These are phyloP conservation scores for Penicillium paradoxum DNA, from an alignment of 495 filamentous ascomycete species.

Conservation along the genomic window DNA sequence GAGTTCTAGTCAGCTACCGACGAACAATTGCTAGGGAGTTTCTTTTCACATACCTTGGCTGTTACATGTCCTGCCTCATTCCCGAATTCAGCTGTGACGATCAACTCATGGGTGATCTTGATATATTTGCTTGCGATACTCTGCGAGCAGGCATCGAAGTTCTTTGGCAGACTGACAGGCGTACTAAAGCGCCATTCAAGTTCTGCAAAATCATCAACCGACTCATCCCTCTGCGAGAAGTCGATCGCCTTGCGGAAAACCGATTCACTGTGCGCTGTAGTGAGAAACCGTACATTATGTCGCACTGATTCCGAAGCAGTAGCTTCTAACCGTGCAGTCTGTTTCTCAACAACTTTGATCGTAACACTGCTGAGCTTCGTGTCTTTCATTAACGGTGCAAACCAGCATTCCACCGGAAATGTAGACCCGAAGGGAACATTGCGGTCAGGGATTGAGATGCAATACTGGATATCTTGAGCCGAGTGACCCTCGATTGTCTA, in stretches of 20 bases:
- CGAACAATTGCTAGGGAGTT: background rate
- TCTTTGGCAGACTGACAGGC: slow-evolving; percentile 11
- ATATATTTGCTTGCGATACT: slow-evolving; percentile 10
- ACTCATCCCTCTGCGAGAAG: background rate
- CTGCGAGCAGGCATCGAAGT: slow-evolving; percentile 15
- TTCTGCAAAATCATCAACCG: background rate
- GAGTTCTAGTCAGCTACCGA: background rate
- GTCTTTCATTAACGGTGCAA: slow-evolving; percentile 11
- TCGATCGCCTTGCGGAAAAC: slow-evolving; percentile 4
- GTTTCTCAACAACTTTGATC: slow-evolving; percentile 12
- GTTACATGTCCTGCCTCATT: background rate
- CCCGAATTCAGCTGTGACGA: slow-evolving; percentile 11
- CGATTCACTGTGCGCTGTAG: slow-evolving; percentile 7
- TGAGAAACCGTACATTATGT: slow-evolving; percentile 8
- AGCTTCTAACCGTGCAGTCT: slow-evolving; percentile 14
- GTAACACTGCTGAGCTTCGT: slow-evolving; percentile 3
- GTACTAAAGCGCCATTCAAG: slow-evolving; percentile 13
- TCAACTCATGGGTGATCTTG: slow-evolving; percentile 14
- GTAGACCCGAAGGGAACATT: slow-evolving; percentile 15
- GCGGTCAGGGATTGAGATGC: slow-evolving; percentile 11
- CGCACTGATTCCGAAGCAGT: slow-evolving; percentile 18
- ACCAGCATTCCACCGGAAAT: slow-evolving; percentile 16
- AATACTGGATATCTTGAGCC: slow-evolving; percentile 14
- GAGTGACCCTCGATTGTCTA: slow-evolving; percentile 6
- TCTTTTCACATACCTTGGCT: background rate